Percentiles rank a stretch among this genome's conserved stretches.
Conservation (phyloP, 2,329 filamentous ascomycete genomes). For the Lachnellula cervina region DNA sequence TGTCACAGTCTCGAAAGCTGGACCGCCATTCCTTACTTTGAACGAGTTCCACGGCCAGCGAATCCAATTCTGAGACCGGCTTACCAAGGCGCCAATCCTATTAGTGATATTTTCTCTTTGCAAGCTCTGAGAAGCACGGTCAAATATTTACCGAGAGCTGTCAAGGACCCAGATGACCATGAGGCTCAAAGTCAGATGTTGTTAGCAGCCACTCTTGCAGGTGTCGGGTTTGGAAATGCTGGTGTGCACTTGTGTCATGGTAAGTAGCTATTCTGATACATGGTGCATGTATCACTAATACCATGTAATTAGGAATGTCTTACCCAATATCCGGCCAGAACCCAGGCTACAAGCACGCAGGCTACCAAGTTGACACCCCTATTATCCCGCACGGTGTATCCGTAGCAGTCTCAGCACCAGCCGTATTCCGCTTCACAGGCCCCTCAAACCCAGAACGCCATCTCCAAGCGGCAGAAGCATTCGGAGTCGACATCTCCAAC, state of each 20-base stretch:
- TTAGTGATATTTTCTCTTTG: conserved; percentile 94
- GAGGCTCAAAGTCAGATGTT: conserved; percentile 97
- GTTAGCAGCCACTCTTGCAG: conserved; percentile 86
- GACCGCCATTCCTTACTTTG: conserved; percentile 93
- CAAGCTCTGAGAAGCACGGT: conserved; percentile 78
- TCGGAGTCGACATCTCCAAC: conserved; percentile 83
- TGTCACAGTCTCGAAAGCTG: conserved; percentile 95
- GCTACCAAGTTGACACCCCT: conserved; percentile 71
- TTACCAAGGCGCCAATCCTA: conserved; percentile 96
- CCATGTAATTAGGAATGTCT: conserved; percentile 65
- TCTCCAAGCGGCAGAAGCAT: conserved; percentile 80
- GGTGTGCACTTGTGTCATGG: conserved; percentile 83
- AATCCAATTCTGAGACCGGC: conserved; percentile 91
- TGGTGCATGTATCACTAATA: background rate
- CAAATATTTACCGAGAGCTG: conserved; percentile 86
- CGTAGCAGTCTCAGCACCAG: conserved; percentile 87
- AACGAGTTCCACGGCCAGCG: conserved; percentile 74
- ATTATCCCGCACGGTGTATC: conserved; percentile 96
- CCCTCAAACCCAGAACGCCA: conserved; percentile 91
- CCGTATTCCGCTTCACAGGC: conserved; percentile 90
- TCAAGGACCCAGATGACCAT: conserved; percentile 80
- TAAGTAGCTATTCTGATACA: conserved; percentile 8
- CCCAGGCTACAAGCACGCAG: conserved; percentile 78
- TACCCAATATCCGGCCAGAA: conserved; percentile 97
- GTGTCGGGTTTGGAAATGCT: conserved; percentile 95